phyloP scores from a whole-genome alignment of 225 moss, liverwort and hornwort species.

The Bryum argenteum region DNA sequence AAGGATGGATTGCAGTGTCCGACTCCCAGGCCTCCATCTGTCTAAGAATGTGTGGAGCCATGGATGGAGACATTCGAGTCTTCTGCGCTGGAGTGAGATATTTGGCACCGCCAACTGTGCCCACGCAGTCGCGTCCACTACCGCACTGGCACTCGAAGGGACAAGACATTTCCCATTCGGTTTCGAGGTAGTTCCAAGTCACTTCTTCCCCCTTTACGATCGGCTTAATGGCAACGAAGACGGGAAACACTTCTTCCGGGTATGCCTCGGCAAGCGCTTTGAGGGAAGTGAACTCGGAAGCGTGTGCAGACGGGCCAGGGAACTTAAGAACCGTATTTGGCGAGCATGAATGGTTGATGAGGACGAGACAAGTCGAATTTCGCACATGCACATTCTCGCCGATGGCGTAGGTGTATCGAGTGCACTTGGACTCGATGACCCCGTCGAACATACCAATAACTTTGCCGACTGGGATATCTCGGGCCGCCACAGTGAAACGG shows the following conservation, averaged over 20 bases:
- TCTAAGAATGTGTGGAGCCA: not conserved
- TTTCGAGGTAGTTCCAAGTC: not conserved
- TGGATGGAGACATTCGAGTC: not conserved
- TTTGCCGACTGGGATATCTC: not conserved
- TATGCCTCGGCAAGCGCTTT: not conserved
- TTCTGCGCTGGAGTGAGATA: not conserved
- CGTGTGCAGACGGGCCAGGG: not conserved
- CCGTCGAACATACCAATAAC: not conserved
- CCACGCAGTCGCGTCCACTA: not conserved
- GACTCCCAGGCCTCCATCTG: not conserved
- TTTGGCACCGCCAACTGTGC: not conserved
- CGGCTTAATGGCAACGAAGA: not conserved
- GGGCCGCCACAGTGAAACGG: not conserved
- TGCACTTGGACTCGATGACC: not conserved
- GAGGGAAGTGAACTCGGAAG: not conserved
- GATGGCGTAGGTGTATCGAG: not conserved
- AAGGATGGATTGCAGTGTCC: not conserved
- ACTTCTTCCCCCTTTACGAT: not conserved
- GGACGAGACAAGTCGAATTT: not conserved
- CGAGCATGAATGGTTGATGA: slow-evolving; percentile 1
- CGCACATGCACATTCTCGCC: not conserved
- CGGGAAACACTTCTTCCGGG: not conserved
- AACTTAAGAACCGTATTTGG: not conserved
- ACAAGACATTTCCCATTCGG: not conserved
- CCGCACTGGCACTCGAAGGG: not conserved